Evolutionary conservation across 352 stramenopile species (phyloP).

Genomic region (Phytopythium oedochilum): DNA sequence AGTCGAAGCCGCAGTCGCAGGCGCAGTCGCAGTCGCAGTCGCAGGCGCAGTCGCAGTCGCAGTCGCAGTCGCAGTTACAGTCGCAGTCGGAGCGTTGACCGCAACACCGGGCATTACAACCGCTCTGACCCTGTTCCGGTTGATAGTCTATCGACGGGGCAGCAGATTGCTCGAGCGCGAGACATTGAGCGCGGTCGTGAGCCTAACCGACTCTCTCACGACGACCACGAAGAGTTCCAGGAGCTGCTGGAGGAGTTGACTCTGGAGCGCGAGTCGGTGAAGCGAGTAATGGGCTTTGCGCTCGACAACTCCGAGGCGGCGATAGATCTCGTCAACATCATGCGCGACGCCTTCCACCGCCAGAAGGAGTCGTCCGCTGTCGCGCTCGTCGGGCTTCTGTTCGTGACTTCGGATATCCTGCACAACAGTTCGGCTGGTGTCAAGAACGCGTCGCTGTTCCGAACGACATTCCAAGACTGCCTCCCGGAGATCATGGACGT

Average conservation of each 20-base stretch:
- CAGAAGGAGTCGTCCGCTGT: constrained; percentile 27
- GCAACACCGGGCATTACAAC: neutral
- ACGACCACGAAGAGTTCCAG: constrained; percentile 57
- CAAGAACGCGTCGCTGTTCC: constrained; percentile 88
- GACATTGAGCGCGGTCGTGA: constrained; percentile 61
- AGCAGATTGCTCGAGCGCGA: constrained; percentile 65
- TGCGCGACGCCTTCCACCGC: constrained; percentile 41
- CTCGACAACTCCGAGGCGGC: constrained; percentile 78
- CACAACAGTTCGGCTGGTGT: constrained; percentile 87
- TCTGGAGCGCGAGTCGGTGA: constrained; percentile 65
- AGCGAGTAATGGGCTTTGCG: constrained; percentile 69
- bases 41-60: constrained; percentile 5
- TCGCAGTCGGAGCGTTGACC: constrained; percentile 9
- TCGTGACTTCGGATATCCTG: constrained; percentile 85
- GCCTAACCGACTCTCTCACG: constrained; percentile 34
- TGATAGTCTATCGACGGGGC: constrained; percentile 51
- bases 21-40: too few species aligned
- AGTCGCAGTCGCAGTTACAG: constrained; percentile 22
- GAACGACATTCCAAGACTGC: constrained; percentile 79
- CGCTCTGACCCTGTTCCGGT: neutral
- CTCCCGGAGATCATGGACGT: constrained; percentile 71
- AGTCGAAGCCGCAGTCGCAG: too few species aligned
- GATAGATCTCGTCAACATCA: constrained; percentile 53
- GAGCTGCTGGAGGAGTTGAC: constrained; percentile 37
- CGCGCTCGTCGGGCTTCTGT: constrained; percentile 61